Base-by-base conservation (phyloP, 2,329 filamentous ascomycete genomes). In the Trichoderma sp. region DNA sequence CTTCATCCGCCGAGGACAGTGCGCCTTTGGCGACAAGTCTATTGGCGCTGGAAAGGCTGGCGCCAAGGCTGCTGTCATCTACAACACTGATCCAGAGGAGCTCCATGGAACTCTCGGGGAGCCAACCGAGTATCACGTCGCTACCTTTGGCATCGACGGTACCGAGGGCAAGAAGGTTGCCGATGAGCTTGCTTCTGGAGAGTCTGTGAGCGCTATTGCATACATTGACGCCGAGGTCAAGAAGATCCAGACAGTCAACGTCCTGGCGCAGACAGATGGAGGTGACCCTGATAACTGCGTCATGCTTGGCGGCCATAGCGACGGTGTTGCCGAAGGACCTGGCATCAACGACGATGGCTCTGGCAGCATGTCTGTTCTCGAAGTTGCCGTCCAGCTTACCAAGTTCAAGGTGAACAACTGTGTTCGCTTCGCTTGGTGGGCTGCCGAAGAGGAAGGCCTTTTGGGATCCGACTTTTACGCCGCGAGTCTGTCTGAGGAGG, bases 301-400 rank as follows among this genome's bases (percentile, higher is more conserved):
- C 63, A 90, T 92, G 89, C 86, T 92, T 0, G 91, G 91, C 21
- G 91, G 87, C 2, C 91, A 93, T 84, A 91, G 88, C 41, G 91
- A 93, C 81, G 90, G 88, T 77, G 91, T 93, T 18, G 81, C 85
- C 0, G 91, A 89, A 69, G 91, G 91, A 1, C 91, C 91, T 0
- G 93, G 93, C 24, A 94, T 95, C 87, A 95, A 95, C 82, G 93
- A 95, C 79, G 92, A 95, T 80, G 93, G 93, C 64, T 92, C 91
- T 3, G 93, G 93, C 74, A 91, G 88, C 41, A 80, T 91, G 73
- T 88, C 89, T 0, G 84, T 93, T 6, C 87, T 93, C 53, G 91
- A 93, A 81, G 85, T 93, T 9, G 91, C 91, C 1, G 88, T 86
- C 2, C 90, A 91, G 78, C 84, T 93, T 74, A 83, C 87, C 75